phyloP scores from a whole-genome alignment of 768 basidiomycete genomes.

The Crucibulum laeve region DNA sequence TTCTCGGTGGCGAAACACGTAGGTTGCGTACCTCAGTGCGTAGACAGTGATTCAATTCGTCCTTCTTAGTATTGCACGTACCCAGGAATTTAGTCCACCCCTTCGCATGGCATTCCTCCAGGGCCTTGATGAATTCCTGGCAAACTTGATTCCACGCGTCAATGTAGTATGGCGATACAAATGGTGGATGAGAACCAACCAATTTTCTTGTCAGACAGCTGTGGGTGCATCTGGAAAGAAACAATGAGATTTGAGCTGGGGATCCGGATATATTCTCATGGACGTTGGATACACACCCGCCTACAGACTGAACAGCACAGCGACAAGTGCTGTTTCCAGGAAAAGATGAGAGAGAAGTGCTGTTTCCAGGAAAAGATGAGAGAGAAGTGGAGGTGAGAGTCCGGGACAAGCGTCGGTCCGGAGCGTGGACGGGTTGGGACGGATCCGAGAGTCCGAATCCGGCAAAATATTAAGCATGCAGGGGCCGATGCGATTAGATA shows the following conservation, averaged over 20 bases:
- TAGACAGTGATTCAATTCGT: constrained; percentile 65
- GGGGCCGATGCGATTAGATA: constrained; percentile 19
- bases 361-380: constrained; percentile 1
- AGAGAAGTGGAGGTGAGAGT: background rate
- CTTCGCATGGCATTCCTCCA: constrained; percentile 64
- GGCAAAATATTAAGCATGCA: background rate
- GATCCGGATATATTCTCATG: background rate
- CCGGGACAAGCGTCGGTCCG: background rate
- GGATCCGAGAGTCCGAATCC: background rate
- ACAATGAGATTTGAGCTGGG: background rate
- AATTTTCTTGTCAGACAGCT: constrained; percentile 62
- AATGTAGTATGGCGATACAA: background rate
- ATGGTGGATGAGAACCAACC: constrained; percentile 19
- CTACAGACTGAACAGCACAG: no score
- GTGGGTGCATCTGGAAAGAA: constrained; percentile 54
- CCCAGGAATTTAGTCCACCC: constrained; percentile 65
- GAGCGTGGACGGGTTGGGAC: background rate
- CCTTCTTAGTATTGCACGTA: constrained; percentile 65
- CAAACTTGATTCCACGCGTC: constrained; percentile 42
- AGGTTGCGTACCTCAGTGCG: constrained; percentile 58
- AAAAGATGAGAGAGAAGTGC: no score
- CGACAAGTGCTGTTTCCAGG: background rate
- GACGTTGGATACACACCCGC: no score
- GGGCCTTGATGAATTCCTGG: constrained; percentile 73
- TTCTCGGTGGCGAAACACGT: constrained; percentile 4